Base-by-base conservation (phyloP, 1,284 basidiomycete genomes). In the Prillingera fragicola region DNA sequence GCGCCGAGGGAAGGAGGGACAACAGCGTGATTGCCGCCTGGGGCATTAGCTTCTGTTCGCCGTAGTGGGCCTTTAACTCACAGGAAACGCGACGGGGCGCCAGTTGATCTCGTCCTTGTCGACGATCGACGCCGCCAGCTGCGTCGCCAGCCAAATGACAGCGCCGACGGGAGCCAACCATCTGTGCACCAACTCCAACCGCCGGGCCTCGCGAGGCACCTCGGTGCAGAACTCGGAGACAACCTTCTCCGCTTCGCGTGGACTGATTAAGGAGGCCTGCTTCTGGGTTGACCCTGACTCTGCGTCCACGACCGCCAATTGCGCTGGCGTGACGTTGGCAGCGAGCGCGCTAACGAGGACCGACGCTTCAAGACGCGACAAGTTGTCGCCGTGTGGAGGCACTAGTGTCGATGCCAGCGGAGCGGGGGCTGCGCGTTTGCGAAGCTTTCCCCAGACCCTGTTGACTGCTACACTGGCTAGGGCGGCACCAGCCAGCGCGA, bases 331-430 rank as follows among this genome's bases (percentile, higher is more conserved):
- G 18, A 63, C 32, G 28, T 56, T 61, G 2, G 49, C 40, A 4
- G 63, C 65, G 2, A 69, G 32, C 5, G 62, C 43, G 9, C 52
- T 43, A 7, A 69, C 35, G 17, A 69, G 62, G 18, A 68, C 63
- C 14, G 57, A 49, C 4, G 65, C 60, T 44, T 70, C 69, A 19
- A 70, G 50, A 17, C 53, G 50, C 38, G 59, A 40, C 27, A 71
- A 52, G 45, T 63, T 51, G 35, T 62, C 49, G 18, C 48, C 50
- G 15, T 41, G 46, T 4, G 57, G 57, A 0, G 59, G 57, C n/a
- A 59, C 53, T 31, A 65, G 56, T n/a, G n/a, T n/a, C n/a, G n/a
- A n/a, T n/a, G n/a, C n/a, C n/a, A n/a, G n/a, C n/a, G n/a, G n/a
- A n/a, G n/a, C n/a, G 34, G 35, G 45, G 8, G 43, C 45, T n/a